Percentiles rank a stretch among this genome's conserved stretches.
Conservation (phyloP, 192 early-diverging fungal species). For the Gaertneriomyces sp. region DNA sequence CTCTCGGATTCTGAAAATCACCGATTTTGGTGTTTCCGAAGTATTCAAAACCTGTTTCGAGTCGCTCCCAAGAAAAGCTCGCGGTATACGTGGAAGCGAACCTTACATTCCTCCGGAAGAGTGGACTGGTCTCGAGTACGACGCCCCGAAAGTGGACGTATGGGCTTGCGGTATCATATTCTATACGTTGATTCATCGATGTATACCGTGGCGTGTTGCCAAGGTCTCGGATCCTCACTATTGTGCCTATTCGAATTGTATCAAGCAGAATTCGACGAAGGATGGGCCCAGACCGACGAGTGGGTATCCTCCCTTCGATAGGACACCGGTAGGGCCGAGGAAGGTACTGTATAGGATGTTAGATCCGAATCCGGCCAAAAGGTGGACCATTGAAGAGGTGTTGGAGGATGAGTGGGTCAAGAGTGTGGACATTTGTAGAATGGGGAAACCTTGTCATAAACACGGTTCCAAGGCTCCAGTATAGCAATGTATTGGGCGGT, state of each 20-base stretch:
- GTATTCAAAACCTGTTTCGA: conserved; percentile 52
- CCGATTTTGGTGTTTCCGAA: conserved; percentile 55
- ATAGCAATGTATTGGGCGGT: too few relatives aligned
- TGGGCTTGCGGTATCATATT: conserved; percentile 57
- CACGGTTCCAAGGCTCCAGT: conserved; percentile 4
- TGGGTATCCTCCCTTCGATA: conserved; percentile 68
- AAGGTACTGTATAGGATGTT: conserved; percentile 56
- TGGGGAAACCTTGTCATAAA: conserved; percentile 8
- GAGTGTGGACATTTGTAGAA: conserved; percentile 26
- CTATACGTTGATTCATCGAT: conserved; percentile 41
- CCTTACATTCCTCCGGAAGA: conserved; percentile 62
- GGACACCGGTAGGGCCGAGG: conserved; percentile 54
- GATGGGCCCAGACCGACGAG: conserved; percentile 4
- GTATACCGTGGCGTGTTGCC: conserved; percentile 48
- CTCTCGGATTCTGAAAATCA: conserved; percentile 48
- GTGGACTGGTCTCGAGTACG: conserved; percentile 42
- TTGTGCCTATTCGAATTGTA: conserved; percentile 13
- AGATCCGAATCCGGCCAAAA: conserved; percentile 33
- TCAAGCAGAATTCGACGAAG: not conserved
- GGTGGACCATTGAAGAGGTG: conserved; percentile 26
- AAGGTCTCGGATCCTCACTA: conserved; percentile 37
- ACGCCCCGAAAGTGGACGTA: conserved; percentile 47
- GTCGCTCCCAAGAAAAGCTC: conserved; percentile 33
- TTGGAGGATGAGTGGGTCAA: conserved; percentile 37
- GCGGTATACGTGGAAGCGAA: conserved; percentile 48